Conservation (phyloP, 805 yeast species). For the Cyberlindnera saturnus region DNA sequence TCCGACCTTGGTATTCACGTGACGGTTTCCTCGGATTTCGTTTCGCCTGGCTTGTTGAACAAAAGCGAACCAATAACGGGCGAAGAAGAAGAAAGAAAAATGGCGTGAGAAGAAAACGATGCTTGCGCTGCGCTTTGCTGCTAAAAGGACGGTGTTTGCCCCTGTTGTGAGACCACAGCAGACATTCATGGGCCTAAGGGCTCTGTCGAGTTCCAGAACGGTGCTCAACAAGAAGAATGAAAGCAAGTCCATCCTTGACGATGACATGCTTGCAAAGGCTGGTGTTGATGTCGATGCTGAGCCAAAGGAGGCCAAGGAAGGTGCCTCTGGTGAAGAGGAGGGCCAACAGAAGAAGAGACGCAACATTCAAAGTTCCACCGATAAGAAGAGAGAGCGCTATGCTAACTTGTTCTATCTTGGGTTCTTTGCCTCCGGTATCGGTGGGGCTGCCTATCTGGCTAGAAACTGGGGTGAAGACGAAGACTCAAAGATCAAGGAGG, state of each 20-base stretch:
- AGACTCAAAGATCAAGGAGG: constrained; percentile 50
- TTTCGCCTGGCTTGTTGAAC: background rate
- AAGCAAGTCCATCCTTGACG: constrained; percentile 58
- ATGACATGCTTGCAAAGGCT: constrained; percentile 76
- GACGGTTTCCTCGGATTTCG: background rate
- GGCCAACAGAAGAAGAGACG: constrained; percentile 29
- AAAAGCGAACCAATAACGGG: too few relatives aligned
- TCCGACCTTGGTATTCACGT: constrained; percentile 1
- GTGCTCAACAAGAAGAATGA: constrained; percentile 18
- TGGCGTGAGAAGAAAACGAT: background rate
- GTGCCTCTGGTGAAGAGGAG: constrained; percentile 4
- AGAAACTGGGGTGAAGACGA: constrained; percentile 84
- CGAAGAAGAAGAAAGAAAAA: too few relatives aligned
- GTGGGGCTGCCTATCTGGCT: constrained; percentile 64
- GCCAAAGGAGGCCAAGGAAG: constrained; percentile 8
- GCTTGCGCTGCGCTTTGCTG: background rate
- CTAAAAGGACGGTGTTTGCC: background rate
- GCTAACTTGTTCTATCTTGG: constrained; percentile 70
- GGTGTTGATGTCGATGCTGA: constrained; percentile 59
- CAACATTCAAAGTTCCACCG: constrained; percentile 65
- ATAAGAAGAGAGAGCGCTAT: constrained; percentile 74
- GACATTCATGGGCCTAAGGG: constrained; percentile 1
- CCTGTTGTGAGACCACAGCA: background rate
- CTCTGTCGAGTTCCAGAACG: constrained; percentile 12
- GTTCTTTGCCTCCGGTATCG: constrained; percentile 37